Evolutionary conservation across 768 basidiomycete genomes (phyloP).

Genomic region (Mycena pura): DNA sequence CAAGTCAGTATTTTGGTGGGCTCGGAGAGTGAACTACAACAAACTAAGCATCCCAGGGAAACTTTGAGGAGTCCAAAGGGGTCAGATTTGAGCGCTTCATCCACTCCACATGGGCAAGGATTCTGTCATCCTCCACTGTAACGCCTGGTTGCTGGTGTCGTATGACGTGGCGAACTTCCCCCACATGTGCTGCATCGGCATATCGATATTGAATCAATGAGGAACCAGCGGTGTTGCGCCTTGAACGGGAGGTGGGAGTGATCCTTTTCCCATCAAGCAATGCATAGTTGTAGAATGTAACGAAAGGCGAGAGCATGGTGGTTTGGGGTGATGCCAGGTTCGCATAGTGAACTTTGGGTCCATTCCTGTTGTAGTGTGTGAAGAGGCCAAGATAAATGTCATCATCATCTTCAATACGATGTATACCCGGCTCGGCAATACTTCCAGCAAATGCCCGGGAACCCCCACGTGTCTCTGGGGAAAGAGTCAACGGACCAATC

Average conservation of each 20-base stretch:
- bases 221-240: slow-evolving; percentile 8
- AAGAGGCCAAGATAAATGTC: not conserved
- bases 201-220: slow-evolving; percentile 12
- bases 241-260: slow-evolving; percentile 7
- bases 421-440: not conserved
- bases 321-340: not conserved
- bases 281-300: slow-evolving; percentile 4
- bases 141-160: slow-evolving; percentile 20
- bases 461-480: not conserved
- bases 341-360: not conserved
- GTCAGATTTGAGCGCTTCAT: not conserved
- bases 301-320: not conserved
- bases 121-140: no score
- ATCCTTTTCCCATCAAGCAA: slow-evolving; percentile 25
- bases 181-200: not conserved
- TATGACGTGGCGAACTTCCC: slow-evolving; percentile 23
- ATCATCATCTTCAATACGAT: not conserved
- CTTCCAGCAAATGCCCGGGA: not conserved
- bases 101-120: slow-evolving; percentile 13
- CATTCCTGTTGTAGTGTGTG: slow-evolving; percentile 3
- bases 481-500: no score
- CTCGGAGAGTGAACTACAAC: not conserved
- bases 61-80: not conserved
- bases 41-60: not conserved
- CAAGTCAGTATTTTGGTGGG: no score